Base-by-base conservation (phyloP, 129 eudicot genomes). In the Centella asiatica region DNA sequence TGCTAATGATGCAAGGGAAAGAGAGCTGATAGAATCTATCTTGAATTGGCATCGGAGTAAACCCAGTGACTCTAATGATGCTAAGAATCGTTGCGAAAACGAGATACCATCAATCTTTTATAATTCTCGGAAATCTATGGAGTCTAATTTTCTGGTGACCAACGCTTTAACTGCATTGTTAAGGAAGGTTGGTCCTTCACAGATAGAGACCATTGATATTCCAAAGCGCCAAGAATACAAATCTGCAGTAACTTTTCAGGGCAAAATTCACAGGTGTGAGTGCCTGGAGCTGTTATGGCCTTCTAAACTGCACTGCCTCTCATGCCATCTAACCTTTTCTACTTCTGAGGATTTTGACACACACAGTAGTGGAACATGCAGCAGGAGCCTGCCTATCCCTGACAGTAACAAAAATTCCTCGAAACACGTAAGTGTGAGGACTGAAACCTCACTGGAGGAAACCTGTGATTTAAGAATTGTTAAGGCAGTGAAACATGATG, bases 281-380 rank as follows among this genome's bases (percentile, higher is more conserved):
- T 93, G 96, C 74, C 76, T 93, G 62, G 96, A 93, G 72, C 84
- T 80, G 15, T 52, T 73, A 61, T 83, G 88, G 78, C 66, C 77
- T 14, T 78, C 83, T 61, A 76, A 81, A 68, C 75, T 55, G 55
- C 99, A 93, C 69, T 93, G 99, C 75, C 15, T 57, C 20, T 62
- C 80, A 20, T 93, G 99, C 69, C 99, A 93, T 59, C 71, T 45
- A 51, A 87, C 81, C 4, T 88, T 82, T 75, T 51, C 42, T 18
- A 74, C 76, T n/a, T 44, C 2, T 22, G 85, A 82, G 67, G 93
- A 88, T 64, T 64, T 74, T 20, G 68, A 64, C 25, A 60, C 57
- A 49, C 95, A 79, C 78, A 73, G 51, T 22, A 34, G 53, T 65
- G 82, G 76, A 61, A 69, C 59, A 6, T 87, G 95, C 62, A 72